Base-by-base conservation (phyloP, 2,329 filamentous ascomycete genomes). In the Cercospora canescens region DNA sequence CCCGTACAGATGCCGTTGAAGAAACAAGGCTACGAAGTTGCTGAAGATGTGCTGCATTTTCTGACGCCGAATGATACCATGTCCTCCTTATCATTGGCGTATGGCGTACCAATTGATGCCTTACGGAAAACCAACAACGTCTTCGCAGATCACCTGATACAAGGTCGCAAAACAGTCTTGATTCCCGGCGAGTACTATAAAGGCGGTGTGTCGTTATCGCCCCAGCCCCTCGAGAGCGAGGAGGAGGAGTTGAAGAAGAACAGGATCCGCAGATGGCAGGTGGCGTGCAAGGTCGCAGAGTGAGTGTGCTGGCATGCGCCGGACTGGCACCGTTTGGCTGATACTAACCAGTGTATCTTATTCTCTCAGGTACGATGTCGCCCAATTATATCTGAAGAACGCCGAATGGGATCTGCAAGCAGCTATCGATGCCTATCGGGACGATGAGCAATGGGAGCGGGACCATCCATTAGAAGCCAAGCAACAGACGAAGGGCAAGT, bases 241-340 rank as follows among this genome's bases (percentile, higher is more conserved):
- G 89, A 91, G 54, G 91, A 93, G 73, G 89, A 91, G 78, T 81
- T 85, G 58, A 85, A 88, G 68, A 94, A 92, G 79, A 84, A 81
- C 18, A 89, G 89, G 74, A 84, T 94, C 35, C 84, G 92, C 48
- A 86, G 90, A 67, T 94, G 90, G 83, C 94, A 94, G 91, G 88
- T 92, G 2, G 84, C 85, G 1, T 92, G 89, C 79, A 94, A 94
- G 76, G 89, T 92, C 30, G 81, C 86, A 26, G 90, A 94, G 82
- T 94, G 89, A 79, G 84, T 81, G 41, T 64, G 26, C 30, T 63
- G 41, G 8, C 28, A 28, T 7, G 14, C n/a, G 11, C 41, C 45
- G 21, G 7, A 50, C 12, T 50, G 2, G 45, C 34, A 21, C 50
- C 21, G 6, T 21, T 12, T 21, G 45, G 60, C 70, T 73, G 69